Evolutionary conservation across 805 yeast species (phyloP).

Genomic region (Saccharomycopsis fermentans): DNA sequence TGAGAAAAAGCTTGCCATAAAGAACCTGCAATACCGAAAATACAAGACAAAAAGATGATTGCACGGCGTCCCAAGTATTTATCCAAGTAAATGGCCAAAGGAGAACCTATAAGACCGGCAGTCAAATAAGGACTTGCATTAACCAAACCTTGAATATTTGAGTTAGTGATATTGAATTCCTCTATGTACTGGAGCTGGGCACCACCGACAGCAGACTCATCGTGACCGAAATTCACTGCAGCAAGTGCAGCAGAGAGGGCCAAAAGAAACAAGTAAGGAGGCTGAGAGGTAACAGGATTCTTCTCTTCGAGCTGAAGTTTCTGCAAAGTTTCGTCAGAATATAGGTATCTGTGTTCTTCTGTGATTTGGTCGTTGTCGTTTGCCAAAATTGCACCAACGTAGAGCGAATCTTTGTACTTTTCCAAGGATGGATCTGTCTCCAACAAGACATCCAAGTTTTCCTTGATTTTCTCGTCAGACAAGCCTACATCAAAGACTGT

Average conservation of each 20-base stretch:
- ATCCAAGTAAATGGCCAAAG: slow-evolving; percentile 45
- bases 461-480: slow-evolving; percentile 18
- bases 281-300: slow-evolving; percentile 39
- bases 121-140: slow-evolving; percentile 59
- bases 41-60: slow-evolving; percentile 47
- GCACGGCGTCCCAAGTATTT: slow-evolving; percentile 47
- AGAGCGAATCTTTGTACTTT: slow-evolving; percentile 29
- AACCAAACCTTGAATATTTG: slow-evolving; percentile 44
- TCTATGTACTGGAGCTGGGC: slow-evolving; percentile 46
- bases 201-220: slow-evolving; percentile 61
- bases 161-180: slow-evolving; percentile 34
- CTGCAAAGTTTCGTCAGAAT: slow-evolving; percentile 26
- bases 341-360: slow-evolving; percentile 22
- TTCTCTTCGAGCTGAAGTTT: slow-evolving; percentile 34
- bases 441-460: slow-evolving; percentile 16
- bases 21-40: slow-evolving; percentile 48
- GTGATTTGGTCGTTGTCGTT: slow-evolving; percentile 37
- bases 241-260: slow-evolving; percentile 45
- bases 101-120: slow-evolving; percentile 45
- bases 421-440: slow-evolving; percentile 15
- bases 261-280: slow-evolving; percentile 44
- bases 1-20: slow-evolving; percentile 56
- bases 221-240: slow-evolving; percentile 66
- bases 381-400: slow-evolving; percentile 49
- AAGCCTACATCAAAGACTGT: slow-evolving; percentile 10